Evolutionary conservation across 768 basidiomycete species (phyloP), one percentile per base, ranked within the genome.

Genomic region (Termitomyces sp.): DNA sequence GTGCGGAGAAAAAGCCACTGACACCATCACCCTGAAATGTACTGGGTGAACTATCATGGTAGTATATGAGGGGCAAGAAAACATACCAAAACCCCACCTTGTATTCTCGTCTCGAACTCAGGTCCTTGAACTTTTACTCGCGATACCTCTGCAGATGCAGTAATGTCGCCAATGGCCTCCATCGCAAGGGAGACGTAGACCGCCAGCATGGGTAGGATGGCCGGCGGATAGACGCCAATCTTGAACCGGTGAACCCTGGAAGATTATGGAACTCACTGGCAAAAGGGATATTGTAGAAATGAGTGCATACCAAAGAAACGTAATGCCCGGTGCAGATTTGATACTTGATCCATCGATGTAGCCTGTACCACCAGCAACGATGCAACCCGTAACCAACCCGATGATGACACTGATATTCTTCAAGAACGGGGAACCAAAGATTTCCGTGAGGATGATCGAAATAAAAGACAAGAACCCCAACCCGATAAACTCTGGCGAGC

Each of bases 111-210:
- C 71, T 94, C 92, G 71, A 94, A 94, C 56, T 89, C 84, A 9
- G 79, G 79, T 0, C 92, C 93, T 29, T 84, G 81, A 34, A 94
- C 89, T 9, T 79, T 73, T n/a, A 90, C 77, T 10, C 85, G 83
- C 2, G 91, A 93, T 12, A 91, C 89, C 71, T 95, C 93, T 2
- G 88, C 87, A 12, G 88, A 88, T 0, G 92, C 90, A 1, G 91
- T 90, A 65, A 91, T 85, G 66, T 94, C 92, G 4, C 92, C 92
- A 56, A 92, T 93, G 7, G 90, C 87, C 73, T 94, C 92, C 87
- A 94, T 89, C 0, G 87, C 83, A 0, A 86, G 70, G 0, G 89
- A 89, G 7, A 92, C 60, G 63, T 77, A 77, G 7, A 77, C 75
- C 34, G 76, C 75, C 36, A 78, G 62, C 76, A 74, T 82, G 2